Base-by-base conservation (phyloP, 768 basidiomycete species). In the Myochromella boudieri region DNA sequence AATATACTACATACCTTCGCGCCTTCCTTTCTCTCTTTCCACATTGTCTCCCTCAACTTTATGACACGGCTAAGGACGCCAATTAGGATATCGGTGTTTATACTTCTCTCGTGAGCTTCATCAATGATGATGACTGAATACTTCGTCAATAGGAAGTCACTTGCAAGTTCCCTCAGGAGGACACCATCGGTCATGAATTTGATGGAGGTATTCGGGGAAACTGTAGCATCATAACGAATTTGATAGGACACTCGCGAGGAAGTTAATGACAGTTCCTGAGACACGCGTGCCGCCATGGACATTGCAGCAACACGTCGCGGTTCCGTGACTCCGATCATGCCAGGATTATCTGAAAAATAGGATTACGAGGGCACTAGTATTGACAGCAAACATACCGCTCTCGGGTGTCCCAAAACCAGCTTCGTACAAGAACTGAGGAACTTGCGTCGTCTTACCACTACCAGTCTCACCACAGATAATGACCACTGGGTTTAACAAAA, bases 181-280 rank as follows among this genome's bases (percentile, higher is more conserved):
- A 99, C 93, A 70, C 97, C 97, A 58, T 99, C 97, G 5, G 97
- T 99, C 95, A 98, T 97, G 74, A 98, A 99, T 65, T 98, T 97
- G 73, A 99, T 94, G 6, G 85, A 85, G 1, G 97, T 99, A 17
- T 81, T 76, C 1, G 91, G 76, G 3, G 93, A 93, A 0, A 93
- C 85, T 1, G 93, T 97, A 1, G 92, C 88, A 55, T 97, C 95
- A 61, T 98, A 99, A 51, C 97, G 88, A 51, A 99, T 97, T 64
- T 97, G 95, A 65, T 98, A 95, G 0, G 97, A 95, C 5, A 98
- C 91, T 20, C 80, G 75, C 1, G 86, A 85, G 1, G 86, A 74
- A 0, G 89, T 77, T 11, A 97, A 70, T 4, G 89, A 87, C n/a
- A 99, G 72, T 67, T 99, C 97, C 39, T 88, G 77, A n/a, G 85